Evolutionary conservation across 176 grass and related monocot genomes (phyloP), one percentile per base, ranked within the genome.

Genomic region (Phragmites australis): DNA sequence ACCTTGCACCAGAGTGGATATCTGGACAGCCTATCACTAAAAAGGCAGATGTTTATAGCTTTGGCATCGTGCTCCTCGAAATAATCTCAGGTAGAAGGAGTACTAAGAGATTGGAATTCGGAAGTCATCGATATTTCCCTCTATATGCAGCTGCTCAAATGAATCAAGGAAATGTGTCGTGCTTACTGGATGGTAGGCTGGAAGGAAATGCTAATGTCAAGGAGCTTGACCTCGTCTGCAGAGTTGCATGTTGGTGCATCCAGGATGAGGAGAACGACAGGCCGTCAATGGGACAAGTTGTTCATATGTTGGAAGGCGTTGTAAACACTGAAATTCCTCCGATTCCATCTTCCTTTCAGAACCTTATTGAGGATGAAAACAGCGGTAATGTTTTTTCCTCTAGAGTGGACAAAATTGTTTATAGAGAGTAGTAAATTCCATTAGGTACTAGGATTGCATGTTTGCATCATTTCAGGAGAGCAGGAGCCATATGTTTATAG

Each of bases 1-100:
- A 78, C 23, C 76, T 78, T 14, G 76, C 76, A 5, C 60, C 76
- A 12, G 76, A 78, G 60, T 78, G 76, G 76, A 78, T 78, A 65
- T 51, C 29, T 12, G 76, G 76, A 37, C 76, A 40, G 60, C 45
- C 76, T 1, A 65, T 78, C 60, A 78, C 59, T 1, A 78, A 25
- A 39, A 78, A 65, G 7, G 6, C 60, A 17, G 76, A 78, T 26
- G 76, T 78, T 18, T 78, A 65, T 40, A 78, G 76, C 60, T 78
- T 78, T 10, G 76, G 76, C 18, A 78, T 78, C 7, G 76, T 78
- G 60, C 76, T 78, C 25, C 76, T 78, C 0, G 76, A 78, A 21
- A 65, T 78, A 39, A 50, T 78, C 21, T 65, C 76, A 12, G 76
- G 76, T 8, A 78, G 75, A 18, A 78, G 76, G 76, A 25, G 6